A percentile compares a stretch with the other conserved stretches of the same genome.
phyloP scores from a whole-genome alignment of 1,284 basidiomycete species.

The Singerocomus rubriflavus region DNA sequence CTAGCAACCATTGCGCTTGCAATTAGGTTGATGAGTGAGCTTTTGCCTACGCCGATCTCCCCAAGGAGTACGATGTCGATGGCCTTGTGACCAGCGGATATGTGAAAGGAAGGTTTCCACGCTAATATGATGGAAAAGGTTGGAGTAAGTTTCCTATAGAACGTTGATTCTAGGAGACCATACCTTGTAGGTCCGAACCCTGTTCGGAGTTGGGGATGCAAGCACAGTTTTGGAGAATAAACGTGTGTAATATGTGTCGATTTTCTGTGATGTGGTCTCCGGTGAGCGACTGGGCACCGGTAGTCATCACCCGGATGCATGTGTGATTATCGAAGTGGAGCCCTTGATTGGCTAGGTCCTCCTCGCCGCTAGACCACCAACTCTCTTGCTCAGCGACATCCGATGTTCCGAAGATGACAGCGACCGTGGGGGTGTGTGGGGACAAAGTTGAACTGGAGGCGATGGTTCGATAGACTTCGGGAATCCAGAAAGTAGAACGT shows the following conservation, averaged over 20 bases:
- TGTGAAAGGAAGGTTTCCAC: conserved; percentile 7
- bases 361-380: conserved; percentile 22
- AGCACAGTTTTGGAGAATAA: conserved; percentile 17
- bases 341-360: conserved; percentile 8
- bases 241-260: conserved; percentile 11
- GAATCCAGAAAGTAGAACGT: conserved; percentile 17
- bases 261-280: conserved; percentile 8
- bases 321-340: conserved; percentile 17
- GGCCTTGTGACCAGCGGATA: not conserved
- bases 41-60: conserved; percentile 30
- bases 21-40: conserved; percentile 30
- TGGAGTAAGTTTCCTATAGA: conserved; percentile 16
- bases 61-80: conserved; percentile 24
- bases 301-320: conserved; percentile 15
- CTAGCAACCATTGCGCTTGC: conserved; percentile 11
- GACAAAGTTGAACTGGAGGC: not conserved
- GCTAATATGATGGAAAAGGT: conserved; percentile 7
- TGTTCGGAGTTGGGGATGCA: conserved; percentile 3
- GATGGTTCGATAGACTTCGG: conserved; percentile 12
- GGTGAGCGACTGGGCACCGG: not conserved
- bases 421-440: conserved; percentile 16
- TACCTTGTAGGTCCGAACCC: conserved; percentile 1
- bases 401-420: conserved; percentile 19
- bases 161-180: conserved; percentile 10
- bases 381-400: conserved; percentile 12